Evolutionary conservation across 176 grass and related monocot genomes (phyloP).

Genomic region (Rhipidocladum racemiflorum): DNA sequence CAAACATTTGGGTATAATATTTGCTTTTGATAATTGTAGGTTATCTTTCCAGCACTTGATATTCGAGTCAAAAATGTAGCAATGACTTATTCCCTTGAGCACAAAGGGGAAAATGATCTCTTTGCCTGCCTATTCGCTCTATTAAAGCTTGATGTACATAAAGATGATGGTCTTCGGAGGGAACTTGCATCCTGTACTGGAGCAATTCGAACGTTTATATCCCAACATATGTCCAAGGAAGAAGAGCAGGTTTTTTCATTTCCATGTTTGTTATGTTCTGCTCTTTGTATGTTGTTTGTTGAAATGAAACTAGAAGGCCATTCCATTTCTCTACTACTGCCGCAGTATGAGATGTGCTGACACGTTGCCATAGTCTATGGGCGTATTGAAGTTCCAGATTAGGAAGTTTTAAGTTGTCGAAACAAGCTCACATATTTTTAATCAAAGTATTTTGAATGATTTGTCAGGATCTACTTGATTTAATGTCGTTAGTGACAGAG

Average conservation of each 20-base stretch:
- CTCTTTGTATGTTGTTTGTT: not conserved
- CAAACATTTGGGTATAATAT: not conserved
- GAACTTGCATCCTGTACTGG: constrained; percentile 77
- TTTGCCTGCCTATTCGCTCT: constrained; percentile 61
- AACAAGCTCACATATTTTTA: not conserved
- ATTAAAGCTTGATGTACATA: constrained; percentile 50
- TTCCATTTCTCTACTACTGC: constrained; percentile 2
- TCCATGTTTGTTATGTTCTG: not conserved
- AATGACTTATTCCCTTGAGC: constrained; percentile 81
- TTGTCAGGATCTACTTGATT: not conserved
- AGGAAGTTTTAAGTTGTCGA: not conserved
- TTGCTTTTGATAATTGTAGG: constrained; percentile 39
- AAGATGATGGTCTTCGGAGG: constrained; percentile 42
- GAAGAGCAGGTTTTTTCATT: constrained; percentile 64
- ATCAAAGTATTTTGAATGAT: not conserved
- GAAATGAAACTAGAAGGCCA: not conserved
- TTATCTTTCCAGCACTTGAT: constrained; percentile 91
- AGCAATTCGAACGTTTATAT: constrained; percentile 68
- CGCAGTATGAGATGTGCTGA: not conserved
- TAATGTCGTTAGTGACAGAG: not conserved
- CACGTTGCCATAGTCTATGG: not conserved
- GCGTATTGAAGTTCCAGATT: not conserved
- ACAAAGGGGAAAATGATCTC: constrained; percentile 72
- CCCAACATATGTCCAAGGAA: constrained; percentile 95
- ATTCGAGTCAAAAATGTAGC: constrained; percentile 90